A percentile compares a stretch with the other conserved stretches of the same genome.
Evolutionary conservation across 768 basidiomycete genomes (phyloP).

Genomic region (Tulasnella sp.): DNA sequence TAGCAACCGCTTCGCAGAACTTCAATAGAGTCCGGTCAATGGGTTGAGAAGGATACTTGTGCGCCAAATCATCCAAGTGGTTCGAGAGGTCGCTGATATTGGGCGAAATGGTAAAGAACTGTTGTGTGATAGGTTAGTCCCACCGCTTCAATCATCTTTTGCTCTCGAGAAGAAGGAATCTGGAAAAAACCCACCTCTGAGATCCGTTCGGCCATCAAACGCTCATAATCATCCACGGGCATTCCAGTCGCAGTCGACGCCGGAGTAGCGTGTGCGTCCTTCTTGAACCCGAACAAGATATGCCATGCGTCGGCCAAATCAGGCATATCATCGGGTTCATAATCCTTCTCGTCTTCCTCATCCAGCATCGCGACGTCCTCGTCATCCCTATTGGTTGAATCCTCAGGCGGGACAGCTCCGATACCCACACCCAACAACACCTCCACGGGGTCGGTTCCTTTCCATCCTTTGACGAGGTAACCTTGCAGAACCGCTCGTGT

Average conservation of each 20-base stretch:
- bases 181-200: constrained; percentile 46
- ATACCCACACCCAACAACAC: constrained; percentile 67
- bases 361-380: constrained; percentile 24
- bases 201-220: constrained; percentile 66
- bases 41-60: constrained; percentile 74
- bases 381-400: constrained; percentile 6
- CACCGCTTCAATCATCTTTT: neutral
- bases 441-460: constrained; percentile 59
- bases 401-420: constrained; percentile 15
- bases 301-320: constrained; percentile 51
- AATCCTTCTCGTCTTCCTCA: constrained; percentile 33
- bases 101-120: constrained; percentile 73
- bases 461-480: constrained; percentile 75
- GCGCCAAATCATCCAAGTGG: constrained; percentile 67
- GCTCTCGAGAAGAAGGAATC: too few species aligned
- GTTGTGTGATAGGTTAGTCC: neutral
- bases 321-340: constrained; percentile 73
- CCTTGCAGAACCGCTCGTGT: constrained; percentile 82
- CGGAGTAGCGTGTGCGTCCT: neutral
- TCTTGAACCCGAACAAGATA: constrained; percentile 47
- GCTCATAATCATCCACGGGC: constrained; percentile 62
- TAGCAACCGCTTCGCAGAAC: constrained; percentile 73
- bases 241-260: constrained; percentile 25
- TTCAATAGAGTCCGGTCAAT: constrained; percentile 69
- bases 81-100: constrained; percentile 53